Evolutionary conservation across 2,329 filamentous ascomycete species (phyloP), one percentile per base, ranked within the genome.

Genomic region (Ceratocystis huliohia): DNA sequence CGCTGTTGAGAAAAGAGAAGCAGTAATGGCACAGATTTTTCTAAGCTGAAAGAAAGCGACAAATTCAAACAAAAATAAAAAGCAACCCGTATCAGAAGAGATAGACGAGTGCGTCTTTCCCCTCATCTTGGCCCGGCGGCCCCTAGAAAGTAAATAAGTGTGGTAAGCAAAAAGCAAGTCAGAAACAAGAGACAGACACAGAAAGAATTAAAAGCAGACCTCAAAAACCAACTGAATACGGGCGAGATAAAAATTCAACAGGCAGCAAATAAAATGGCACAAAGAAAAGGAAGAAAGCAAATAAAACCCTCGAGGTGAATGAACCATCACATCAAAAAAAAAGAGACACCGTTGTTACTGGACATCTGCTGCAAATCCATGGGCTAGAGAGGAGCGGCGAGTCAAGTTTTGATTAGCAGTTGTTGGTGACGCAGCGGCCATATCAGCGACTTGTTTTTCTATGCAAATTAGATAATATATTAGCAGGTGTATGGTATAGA

Each of bases 381-480:
- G 77, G 8, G 75, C 78, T 48, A 84, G 73, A 15, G 79, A 76
- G 1, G 81, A 84, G 25, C 77, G 76, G 30, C 79, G 76, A n/a
- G 76, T 70, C 3, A 81, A 81, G 68, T 82, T 80, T 48, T 76
- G 75, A n/a, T 77, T 78, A 61, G 66, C 73, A 62, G 67, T 70
- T 69, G 66, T 69, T 53, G 69, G 69, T 15, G 37, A 41, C 10
- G 37, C 37, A 41, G 74, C 72, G n/a, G 74, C 72, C 13, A 75
- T 56, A n/a, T 83, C 81, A 30, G 74, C 73, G 2, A 84, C 73
- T 71, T 83, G 81, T 68, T 81, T 81, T 71, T 84, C 81, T 83
- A 68, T 41, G 17, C 1, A 20, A 15, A 33, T 41, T 41, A 13
- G 37, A 41, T 15, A 41, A 41, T 41, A 41, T 53, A 69, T 73